phyloP scores from a whole-genome alignment of 2,329 filamentous ascomycete species.

The Ophiostoma himal-ulmi region DNA sequence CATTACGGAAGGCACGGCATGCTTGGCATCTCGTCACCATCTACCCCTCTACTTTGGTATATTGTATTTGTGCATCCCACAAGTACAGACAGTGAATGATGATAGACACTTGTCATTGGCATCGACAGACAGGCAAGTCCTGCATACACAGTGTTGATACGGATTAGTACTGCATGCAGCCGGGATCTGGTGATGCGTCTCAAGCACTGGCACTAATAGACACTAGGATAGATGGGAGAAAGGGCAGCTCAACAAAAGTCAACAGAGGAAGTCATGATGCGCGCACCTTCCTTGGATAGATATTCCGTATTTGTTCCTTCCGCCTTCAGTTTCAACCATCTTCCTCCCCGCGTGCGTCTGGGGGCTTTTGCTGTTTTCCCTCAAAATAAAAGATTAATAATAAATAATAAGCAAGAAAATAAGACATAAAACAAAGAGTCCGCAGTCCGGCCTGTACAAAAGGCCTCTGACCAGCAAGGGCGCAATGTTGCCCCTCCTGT shows the following conservation, averaged over 20 bases:
- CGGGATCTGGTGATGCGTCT: neutral
- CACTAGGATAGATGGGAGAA: neutral
- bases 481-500: conserved; percentile 3
- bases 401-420: neutral
- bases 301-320: neutral
- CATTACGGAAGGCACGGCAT: conserved; percentile 12
- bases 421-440: neutral
- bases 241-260: no score
- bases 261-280: neutral
- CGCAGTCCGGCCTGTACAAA: neutral
- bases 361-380: neutral
- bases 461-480: neutral
- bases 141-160: neutral
- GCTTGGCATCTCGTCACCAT: conserved; percentile 6
- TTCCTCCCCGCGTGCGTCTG: neutral
- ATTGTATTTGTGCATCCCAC: neutral
- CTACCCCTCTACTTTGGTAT: neutral
- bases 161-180: neutral
- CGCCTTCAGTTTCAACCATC: neutral
- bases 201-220: neutral
- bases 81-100: neutral
- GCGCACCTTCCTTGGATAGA: neutral
- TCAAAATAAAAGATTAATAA: neutral
- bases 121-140: neutral
- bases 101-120: no score